Base-by-base conservation (phyloP, 305 asterid genomes). In the Andrographis paniculata region DNA sequence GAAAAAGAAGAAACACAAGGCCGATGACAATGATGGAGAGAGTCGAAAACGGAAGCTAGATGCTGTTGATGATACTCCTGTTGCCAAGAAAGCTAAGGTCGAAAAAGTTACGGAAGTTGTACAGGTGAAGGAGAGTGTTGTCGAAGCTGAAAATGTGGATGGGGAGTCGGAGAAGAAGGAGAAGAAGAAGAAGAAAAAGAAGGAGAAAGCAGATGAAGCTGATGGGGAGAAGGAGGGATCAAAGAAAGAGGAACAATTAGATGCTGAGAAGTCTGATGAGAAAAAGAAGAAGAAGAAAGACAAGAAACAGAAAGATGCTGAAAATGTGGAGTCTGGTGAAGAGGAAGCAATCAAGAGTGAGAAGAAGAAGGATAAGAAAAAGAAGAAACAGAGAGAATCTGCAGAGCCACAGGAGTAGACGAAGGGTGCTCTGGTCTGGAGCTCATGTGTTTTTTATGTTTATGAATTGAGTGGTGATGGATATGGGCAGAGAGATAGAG, bases 151-250 rank as follows among this genome's bases (percentile, higher is more conserved):
- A 5, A 51, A 23, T 13, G 66, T 40, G 35, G 77, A 55, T 20
- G 69, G 31, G 56, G 66, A 63, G 31, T 14, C 42, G 0, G 81
- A 65, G 67, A 65, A 48, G 62, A 80, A 70, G 20, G 70, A 76
- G 63, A 77, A 83, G 77, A 75, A 82, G 35, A 79, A 83, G 72
- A 84, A 80, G n/a, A 74, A 78, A 67, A 71, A 79, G 67, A 69
- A 71, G 59, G 72, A 80, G 41, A 48, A 58, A 52, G 71, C 2
- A n/a, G 73, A 48, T 41, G 78, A 55, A 30, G 63, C 15, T 33
- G 48, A 20, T 16, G 50, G 41, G 45, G 79, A 48, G 15, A 70
- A 60, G 22, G 75, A 68, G 65, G 61, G 64, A 23, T 56, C 72
- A 1, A 38, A 64, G 5, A 56, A 58, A 70, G 72, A 70, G 40